Evolutionary conservation across 2,329 filamentous ascomycete genomes (phyloP).

Genomic region (Tolypocladium ophioglossoides): DNA sequence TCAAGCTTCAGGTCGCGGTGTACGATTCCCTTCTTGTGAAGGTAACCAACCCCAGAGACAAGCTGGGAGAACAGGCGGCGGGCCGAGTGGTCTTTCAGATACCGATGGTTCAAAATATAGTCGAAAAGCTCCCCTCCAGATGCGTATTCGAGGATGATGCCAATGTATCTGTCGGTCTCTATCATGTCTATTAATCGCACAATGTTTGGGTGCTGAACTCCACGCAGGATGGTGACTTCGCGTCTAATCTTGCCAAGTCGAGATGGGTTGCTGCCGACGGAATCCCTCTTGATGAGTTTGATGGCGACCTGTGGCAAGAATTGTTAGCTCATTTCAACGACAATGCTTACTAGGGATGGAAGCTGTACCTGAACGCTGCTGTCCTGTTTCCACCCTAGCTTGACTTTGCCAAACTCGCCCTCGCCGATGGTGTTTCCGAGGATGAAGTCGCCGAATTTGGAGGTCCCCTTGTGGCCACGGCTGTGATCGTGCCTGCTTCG

Average conservation of each 20-base stretch:
- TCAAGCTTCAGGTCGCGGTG: slow-evolving; percentile 95
- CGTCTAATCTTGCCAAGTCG: slow-evolving; percentile 94
- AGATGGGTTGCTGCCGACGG: slow-evolving; percentile 76
- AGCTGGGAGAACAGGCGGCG: slow-evolving; percentile 89
- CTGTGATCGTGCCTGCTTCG: slow-evolving; percentile 51
- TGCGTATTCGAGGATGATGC: slow-evolving; percentile 96
- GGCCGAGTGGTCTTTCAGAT: slow-evolving; percentile 87
- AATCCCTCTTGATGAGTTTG: slow-evolving; percentile 92
- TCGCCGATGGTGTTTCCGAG: slow-evolving; percentile 93
- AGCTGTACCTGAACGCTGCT: slow-evolving; percentile 65
- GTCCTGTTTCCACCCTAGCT: slow-evolving; percentile 95
- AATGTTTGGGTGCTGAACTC: slow-evolving; percentile 90
- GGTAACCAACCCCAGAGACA: slow-evolving; percentile 89
- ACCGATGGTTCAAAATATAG: slow-evolving; percentile 94
- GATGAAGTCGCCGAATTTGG: slow-evolving; percentile 91
- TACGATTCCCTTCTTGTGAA: slow-evolving; percentile 98
- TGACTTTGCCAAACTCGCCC: slow-evolving; percentile 97
- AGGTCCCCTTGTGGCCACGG: slow-evolving; percentile 49
- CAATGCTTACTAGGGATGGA: neutral
- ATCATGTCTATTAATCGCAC: slow-evolving; percentile 97
- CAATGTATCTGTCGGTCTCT: slow-evolving; percentile 92
- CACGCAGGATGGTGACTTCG: slow-evolving; percentile 83
- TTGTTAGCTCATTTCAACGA: slow-evolving; percentile 5
- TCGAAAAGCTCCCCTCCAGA: slow-evolving; percentile 97
- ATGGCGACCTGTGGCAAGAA: slow-evolving; percentile 65